These are phyloP conservation scores for Lentinula detonsa DNA, from an alignment of 768 basidiomycete species.

Conservation along the genomic window DNA sequence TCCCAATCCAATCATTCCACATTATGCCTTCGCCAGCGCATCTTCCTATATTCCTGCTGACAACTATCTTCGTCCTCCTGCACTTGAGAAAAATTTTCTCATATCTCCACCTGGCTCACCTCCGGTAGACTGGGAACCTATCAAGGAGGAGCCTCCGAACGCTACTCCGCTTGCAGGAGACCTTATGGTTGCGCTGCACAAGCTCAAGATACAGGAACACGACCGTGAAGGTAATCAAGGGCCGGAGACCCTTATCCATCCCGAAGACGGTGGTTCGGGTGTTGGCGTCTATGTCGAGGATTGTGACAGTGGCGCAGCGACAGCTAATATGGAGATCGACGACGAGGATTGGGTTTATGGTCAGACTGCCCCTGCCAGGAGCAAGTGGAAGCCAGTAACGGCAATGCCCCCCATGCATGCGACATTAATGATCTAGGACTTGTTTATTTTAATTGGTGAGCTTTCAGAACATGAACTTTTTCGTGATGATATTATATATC, in stretches of 20 bases:
- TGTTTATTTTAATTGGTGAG: constrained; percentile 14
- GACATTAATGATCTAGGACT: constrained; percentile 15
- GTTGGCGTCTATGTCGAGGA: constrained; percentile 79
- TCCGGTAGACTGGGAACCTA: constrained; percentile 93
- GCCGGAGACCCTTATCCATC: constrained; percentile 59
- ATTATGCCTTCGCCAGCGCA: background rate
- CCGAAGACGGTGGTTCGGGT: constrained; percentile 55
- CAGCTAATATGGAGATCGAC: constrained; percentile 31
- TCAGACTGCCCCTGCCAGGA: constrained; percentile 42
- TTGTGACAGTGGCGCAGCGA: constrained; percentile 39
- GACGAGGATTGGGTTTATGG: constrained; percentile 65
- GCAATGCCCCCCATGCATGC: constrained; percentile 47
- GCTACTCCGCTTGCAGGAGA: constrained; percentile 78
- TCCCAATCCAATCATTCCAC: constrained; percentile 51
- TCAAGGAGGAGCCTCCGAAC: constrained; percentile 89
- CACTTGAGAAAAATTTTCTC: constrained; percentile 87
- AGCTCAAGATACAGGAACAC: constrained; percentile 42
- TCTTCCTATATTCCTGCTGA: constrained; percentile 13
- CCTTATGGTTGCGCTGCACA: constrained; percentile 71
- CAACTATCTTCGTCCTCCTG: constrained; percentile 72
- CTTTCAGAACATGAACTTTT: constrained; percentile 8
- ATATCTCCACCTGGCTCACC: constrained; percentile 98
- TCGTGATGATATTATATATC: constrained; percentile 54
- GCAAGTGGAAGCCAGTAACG: constrained; percentile 50
- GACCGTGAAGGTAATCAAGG: constrained; percentile 16